Percentiles rank a stretch among this genome's conserved stretches.
phyloP scores from a whole-genome alignment of 2,329 filamentous ascomycete species.

The Nectriaceae sp. region DNA sequence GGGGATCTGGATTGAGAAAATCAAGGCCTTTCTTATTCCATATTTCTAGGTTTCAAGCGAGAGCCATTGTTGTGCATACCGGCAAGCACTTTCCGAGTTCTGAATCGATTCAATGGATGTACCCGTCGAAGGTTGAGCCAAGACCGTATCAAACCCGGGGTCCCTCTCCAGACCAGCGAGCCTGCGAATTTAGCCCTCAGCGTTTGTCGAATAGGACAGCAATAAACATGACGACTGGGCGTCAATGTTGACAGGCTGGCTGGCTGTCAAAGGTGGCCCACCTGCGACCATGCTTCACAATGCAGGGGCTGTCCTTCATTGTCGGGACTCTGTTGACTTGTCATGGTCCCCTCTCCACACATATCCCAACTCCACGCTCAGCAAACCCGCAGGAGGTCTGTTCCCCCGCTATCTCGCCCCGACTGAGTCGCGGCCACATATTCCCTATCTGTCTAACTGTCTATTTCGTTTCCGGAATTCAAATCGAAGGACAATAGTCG shows the following conservation, averaged over 20 bases:
- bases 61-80: not conserved
- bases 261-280: not conserved
- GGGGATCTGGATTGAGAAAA: not conserved
- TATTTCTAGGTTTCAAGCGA: not conserved
- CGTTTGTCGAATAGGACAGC: not conserved
- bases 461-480: not conserved
- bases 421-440: not conserved
- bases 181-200: not conserved
- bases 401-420: not conserved
- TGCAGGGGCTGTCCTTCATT: conserved; percentile 1
- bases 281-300: not conserved
- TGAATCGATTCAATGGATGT: not conserved
- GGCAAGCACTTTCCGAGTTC: not conserved
- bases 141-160: not conserved
- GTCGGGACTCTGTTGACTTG: not conserved
- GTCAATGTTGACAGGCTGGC: not conserved
- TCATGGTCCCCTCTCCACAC: not conserved
- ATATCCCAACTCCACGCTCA: not conserved
- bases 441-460: not conserved
- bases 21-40: not conserved
- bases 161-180: not conserved
- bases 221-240: not conserved
- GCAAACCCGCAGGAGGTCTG: not conserved
- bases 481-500: not conserved
- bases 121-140: not conserved